Evolutionary conservation across 108 stramenopile genomes (phyloP).

Genomic region (Pseudonitzschia pungens): DNA sequence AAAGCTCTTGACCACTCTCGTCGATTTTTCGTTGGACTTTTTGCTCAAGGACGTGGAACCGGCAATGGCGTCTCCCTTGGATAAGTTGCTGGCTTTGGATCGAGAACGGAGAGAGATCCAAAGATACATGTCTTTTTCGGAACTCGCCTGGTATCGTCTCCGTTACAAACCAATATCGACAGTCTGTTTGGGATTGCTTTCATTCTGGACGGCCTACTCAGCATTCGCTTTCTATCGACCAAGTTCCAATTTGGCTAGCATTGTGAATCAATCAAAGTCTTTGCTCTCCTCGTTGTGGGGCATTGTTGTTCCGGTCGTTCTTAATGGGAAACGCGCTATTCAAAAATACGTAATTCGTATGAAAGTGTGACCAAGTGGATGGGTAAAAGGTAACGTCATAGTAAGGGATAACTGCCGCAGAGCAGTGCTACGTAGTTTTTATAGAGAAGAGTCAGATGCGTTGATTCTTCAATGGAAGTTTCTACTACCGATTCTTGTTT

Average conservation of each 20-base stretch:
- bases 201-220: not conserved
- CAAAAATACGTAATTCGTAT: too few relatives aligned
- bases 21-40: constrained; percentile 15
- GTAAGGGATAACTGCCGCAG: too few relatives aligned
- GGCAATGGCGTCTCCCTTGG: constrained; percentile 9
- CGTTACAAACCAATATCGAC: constrained; percentile 3
- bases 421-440: too few relatives aligned
- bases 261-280: too few relatives aligned
- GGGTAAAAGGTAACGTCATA: too few relatives aligned
- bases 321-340: too few relatives aligned
- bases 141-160: constrained; percentile 25
- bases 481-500: too few relatives aligned
- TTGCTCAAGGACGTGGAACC: constrained; percentile 20
- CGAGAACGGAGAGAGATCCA: constrained; percentile 6
- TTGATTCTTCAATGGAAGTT: too few relatives aligned
- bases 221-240: not conserved
- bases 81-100: constrained; percentile 20
- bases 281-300: too few relatives aligned
- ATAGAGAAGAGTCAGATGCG: too few relatives aligned
- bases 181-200: not conserved
- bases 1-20: constrained; percentile 9
- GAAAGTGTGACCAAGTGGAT: too few relatives aligned
- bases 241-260: not conserved
- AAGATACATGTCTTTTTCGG: constrained; percentile 12
- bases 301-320: too few relatives aligned